These are phyloP conservation scores for Hypoxylon rickii DNA, from an alignment of 495 filamentous ascomycete species.

Conservation along the genomic window DNA sequence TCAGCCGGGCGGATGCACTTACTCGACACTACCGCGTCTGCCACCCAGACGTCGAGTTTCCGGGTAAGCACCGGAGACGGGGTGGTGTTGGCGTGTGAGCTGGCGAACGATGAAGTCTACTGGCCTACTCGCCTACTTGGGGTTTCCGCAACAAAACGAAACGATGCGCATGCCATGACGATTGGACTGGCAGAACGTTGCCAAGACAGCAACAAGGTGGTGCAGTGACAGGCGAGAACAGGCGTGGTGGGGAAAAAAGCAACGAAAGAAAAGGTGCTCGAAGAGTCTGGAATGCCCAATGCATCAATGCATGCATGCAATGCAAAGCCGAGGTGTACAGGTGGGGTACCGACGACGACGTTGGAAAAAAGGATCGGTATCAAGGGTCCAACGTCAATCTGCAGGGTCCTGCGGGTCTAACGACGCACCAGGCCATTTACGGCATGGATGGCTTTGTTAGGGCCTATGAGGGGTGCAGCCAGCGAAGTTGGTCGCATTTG, in stretches of 20 bases:
- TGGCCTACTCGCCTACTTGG: too few relatives aligned
- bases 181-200: too few relatives aligned
- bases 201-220: too few relatives aligned
- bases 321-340: constrained; percentile 22
- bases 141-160: too few relatives aligned
- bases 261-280: too few relatives aligned
- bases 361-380: constrained; percentile 26
- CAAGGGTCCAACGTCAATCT: constrained; percentile 43
- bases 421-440: constrained; percentile 29
- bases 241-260: constrained; percentile 9
- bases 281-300: constrained; percentile 23
- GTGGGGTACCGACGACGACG: constrained; percentile 26
- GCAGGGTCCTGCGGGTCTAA: constrained; percentile 39
- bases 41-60: constrained; percentile 82
- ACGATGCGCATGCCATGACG: too few relatives aligned
- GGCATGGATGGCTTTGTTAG: constrained; percentile 26
- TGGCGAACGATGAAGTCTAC: constrained; percentile 10
- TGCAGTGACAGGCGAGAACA: constrained; percentile 9
- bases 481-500: too few relatives aligned
- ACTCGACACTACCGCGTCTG: constrained; percentile 92
- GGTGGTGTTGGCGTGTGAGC: constrained; percentile 37
- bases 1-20: constrained; percentile 87
- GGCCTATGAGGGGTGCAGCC: too few relatives aligned
- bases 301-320: constrained; percentile 30
- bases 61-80: constrained; percentile 63